Evolutionary conservation across 306 rosid species (phyloP), one percentile per base, ranked within the genome.

Genomic region (Datisca glomerata): DNA sequence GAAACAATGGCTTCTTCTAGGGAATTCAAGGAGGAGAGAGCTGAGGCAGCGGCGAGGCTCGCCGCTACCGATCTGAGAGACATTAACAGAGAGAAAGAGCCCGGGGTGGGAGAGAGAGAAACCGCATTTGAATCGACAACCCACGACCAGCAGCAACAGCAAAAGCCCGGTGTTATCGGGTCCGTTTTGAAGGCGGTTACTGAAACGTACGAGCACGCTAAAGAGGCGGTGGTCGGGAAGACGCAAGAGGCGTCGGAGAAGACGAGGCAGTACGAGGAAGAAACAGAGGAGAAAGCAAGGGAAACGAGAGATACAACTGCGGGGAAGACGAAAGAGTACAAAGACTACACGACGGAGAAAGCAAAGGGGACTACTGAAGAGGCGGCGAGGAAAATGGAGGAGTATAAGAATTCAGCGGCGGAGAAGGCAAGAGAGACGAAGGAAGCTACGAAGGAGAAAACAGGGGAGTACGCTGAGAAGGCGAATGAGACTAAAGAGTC

Each of bases 1-100:
- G n/a, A n/a, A n/a, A n/a, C n/a, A 32, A 83, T 83, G 97, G 83
- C 85, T 14, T 79, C 79, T 12, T 38, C 82, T 4, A 27, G 18
- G 19, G 59, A 68, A 21, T 60, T 60, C 62, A 77, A 72, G 59
- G 59, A 71, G 21, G 78, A 72, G 57, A 51, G 68, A 60, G 93
- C 94, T 0, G 83, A 74, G 64, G 94, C 77, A 23, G 83, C 76
- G 0, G 71, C 76, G 1, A 76, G 63, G 22, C 72, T 69, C 1
- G 79, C 83, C 0, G 89, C 93, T 5, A 43, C 65, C 12, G 89
- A 76, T 25, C 57, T 81, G 6, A 59, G 59, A 14, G 82, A 82
- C 13, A 50, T 53, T 0, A 59, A 53, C 29, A 58, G 60, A 60
- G 35, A 29, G 12, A n/a, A n/a, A 29, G 35, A 29, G 1, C 12